phyloP scores from a whole-genome alignment of 345 rosid genomes.

The Populus tremula region DNA sequence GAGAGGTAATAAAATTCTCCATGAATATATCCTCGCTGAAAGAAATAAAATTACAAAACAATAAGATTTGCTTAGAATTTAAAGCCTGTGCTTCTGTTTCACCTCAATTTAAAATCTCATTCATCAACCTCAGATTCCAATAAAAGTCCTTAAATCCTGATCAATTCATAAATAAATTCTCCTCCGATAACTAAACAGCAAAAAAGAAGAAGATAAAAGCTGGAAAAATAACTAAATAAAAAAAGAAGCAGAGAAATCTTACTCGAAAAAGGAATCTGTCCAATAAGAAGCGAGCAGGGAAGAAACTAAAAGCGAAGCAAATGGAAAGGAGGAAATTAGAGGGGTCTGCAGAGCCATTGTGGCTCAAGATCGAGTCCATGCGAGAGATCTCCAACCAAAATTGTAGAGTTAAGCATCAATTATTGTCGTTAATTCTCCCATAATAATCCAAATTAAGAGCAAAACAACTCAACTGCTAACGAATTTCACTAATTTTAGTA shows the following conservation, averaged over 20 bases:
- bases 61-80: not conserved
- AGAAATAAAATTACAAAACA: no score
- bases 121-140: not conserved
- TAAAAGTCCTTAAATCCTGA: not conserved
- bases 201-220: not conserved
- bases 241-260: slow-evolving; percentile 13
- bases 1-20: not conserved
- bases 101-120: not conserved
- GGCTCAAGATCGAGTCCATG: slow-evolving; percentile 56
- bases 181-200: not conserved
- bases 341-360: slow-evolving; percentile 35
- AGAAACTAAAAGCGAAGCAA: slow-evolving; percentile 61
- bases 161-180: not conserved
- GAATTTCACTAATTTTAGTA: not conserved
- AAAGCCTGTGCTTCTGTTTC: not conserved
- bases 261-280: slow-evolving; percentile 84
- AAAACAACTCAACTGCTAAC: not conserved
- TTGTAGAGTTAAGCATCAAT: slow-evolving; percentile 23
- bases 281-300: slow-evolving; percentile 55
- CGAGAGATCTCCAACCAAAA: not conserved
- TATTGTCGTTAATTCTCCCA: not conserved
- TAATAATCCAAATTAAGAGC: not conserved
- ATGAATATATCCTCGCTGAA: not conserved
- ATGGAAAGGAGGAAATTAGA: slow-evolving; percentile 57
- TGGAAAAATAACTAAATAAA: not conserved